phyloP scores from a whole-genome alignment of 805 yeast genomes.

The Kazachstania martiniae region DNA sequence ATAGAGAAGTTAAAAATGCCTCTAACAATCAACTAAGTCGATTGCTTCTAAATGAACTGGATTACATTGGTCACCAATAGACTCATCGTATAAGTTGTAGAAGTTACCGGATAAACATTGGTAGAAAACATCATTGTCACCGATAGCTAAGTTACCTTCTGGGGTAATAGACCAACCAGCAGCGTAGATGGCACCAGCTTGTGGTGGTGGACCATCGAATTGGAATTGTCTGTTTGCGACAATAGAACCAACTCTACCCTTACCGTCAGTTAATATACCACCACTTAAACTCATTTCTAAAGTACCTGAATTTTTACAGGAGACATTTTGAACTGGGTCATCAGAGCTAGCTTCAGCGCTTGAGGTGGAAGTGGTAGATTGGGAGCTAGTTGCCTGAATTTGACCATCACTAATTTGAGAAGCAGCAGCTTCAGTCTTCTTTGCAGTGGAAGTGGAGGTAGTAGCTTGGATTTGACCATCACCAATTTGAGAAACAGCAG shows the following conservation, averaged over 20 bases:
- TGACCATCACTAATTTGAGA: conserved; percentile 36
- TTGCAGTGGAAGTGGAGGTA: conserved; percentile 16
- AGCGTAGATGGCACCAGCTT: conserved; percentile 64
- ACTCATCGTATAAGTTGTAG: conserved; percentile 66
- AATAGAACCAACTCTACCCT: conserved; percentile 66
- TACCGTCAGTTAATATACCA: conserved; percentile 43
- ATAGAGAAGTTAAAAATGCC: no score
- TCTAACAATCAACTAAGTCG: conserved; percentile 47
- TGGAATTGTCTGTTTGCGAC: conserved; percentile 80
- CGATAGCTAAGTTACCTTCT: conserved; percentile 53
- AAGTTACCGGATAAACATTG: conserved; percentile 68
- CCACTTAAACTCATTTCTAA: conserved; percentile 43
- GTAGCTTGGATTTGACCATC: no score
- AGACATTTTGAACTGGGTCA: conserved; percentile 24
- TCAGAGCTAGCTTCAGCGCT: conserved; percentile 21
- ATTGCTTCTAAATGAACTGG: conserved; percentile 52
- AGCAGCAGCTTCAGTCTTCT: conserved; percentile 19
- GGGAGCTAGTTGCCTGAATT: conserved; percentile 28
- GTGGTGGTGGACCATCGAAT: conserved; percentile 81
- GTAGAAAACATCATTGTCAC: conserved; percentile 50
- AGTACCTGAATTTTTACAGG: conserved; percentile 40
- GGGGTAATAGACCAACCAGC: conserved; percentile 52
- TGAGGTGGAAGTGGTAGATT: conserved; percentile 14
- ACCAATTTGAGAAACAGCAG: no score
- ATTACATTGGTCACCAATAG: conserved; percentile 50